Evolutionary conservation across 2,329 filamentous ascomycete genomes (phyloP).

Genomic region (Balansia obtecta): DNA sequence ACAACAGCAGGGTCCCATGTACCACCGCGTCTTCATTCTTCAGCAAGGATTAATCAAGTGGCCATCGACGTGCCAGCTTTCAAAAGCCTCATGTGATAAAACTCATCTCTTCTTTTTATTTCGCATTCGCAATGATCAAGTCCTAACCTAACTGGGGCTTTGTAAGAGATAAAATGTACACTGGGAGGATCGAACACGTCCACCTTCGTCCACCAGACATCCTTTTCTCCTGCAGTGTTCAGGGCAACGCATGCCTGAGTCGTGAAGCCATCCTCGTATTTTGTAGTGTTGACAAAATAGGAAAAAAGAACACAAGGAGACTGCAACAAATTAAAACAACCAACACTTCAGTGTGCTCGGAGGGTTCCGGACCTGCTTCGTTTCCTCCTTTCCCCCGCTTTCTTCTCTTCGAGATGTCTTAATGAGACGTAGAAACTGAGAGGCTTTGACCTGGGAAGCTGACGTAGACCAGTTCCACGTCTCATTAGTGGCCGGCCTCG

Average conservation of each 20-base stretch:
- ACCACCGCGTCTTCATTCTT: too few species aligned
- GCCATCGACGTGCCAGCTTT: too few species aligned
- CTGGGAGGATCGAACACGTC: conserved; percentile 19
- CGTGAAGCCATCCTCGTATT: background rate
- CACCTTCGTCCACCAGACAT: background rate
- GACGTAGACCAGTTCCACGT: background rate
- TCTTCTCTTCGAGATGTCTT: background rate
- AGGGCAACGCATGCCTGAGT: background rate
- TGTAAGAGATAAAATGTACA: conserved; percentile 25
- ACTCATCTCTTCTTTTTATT: background rate
- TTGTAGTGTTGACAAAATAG: background rate
- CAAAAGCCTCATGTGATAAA: background rate
- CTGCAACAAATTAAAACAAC: background rate
- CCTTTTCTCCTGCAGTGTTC: background rate
- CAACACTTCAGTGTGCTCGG: background rate
- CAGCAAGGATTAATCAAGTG: too few species aligned
- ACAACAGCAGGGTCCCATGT: too few species aligned
- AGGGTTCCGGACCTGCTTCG: background rate
- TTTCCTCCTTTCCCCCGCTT: background rate
- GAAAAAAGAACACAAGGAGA: background rate
- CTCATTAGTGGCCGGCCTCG: conserved; percentile 33
- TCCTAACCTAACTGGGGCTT: conserved; percentile 21
- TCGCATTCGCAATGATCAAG: conserved; percentile 9
- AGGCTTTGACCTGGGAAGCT: too few species aligned
- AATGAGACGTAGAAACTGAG: background rate